Evolutionary conservation across 2,329 filamentous ascomycete species (phyloP), one percentile per base, ranked within the genome.

Genomic region (Scortechinia acanthostroma): DNA sequence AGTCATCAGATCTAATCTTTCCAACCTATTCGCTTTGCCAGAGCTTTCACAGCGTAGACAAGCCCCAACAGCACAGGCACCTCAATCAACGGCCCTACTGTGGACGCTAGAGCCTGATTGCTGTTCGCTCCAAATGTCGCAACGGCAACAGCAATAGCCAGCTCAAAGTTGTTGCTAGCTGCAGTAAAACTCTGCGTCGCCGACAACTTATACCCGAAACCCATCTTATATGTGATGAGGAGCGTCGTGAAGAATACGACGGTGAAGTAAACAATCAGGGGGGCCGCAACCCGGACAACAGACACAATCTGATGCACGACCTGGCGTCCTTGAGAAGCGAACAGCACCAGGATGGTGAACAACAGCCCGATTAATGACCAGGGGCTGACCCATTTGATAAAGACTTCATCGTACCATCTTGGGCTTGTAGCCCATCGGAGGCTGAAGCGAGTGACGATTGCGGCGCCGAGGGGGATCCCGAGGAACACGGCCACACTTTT

Each of bases 31-130:
- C 25, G 10, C 25, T 30, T 30, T n/a, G 25, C 25, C n/a, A 30
- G 10, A 10, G n/a, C 10, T 30, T 30, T 30, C 25, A 30, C 25
- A 30, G 25, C 25, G n/a, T 30, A 30, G 25, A 30, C 25, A 30
- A 30, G 53, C 1, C 63, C 70, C 10, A 82, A 54, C 43, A 81
- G 56, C 13, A 81, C 76, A 0, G 76, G 76, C 5, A 81, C 76
- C 50, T 82, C 77, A 45, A 81, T 74, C 49, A 81, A 56, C 0
- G 77, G 77, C 1, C 77, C 76, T 4, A 81, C 75, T 1, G 77
- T 81, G 21, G 71, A 66, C 3, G 77, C 76, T 43, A 81, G 58
- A 2, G 77, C 77, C 55, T 80, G 71, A 43, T 76, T 68, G 51
- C 74, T 78, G 37, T 72, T 62, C 0, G 70, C 66, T 0, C 77